Base-by-base conservation (phyloP, 345 rosid genomes). In the Corchorus capsularis region DNA sequence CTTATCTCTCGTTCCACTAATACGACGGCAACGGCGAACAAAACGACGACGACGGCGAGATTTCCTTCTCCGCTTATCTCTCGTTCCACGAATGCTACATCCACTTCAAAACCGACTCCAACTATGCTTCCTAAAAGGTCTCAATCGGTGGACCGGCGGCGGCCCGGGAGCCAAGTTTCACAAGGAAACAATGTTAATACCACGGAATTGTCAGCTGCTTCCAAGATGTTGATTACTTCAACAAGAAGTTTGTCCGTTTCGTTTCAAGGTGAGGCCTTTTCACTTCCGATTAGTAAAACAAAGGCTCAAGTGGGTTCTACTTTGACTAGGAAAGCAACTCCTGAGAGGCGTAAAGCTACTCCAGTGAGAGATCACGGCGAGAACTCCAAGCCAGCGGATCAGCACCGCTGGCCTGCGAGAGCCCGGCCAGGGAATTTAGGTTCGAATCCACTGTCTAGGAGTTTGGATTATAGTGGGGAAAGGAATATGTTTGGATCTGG, bases 181-280 rank as follows among this genome's bases (percentile, higher is more conserved):
- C 84, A 72, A 70, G 82, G 76, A 69, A 74, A 53, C 8, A 73
- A 45, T 55, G 66, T 13, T 27, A 85, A 82, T 79, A 80, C 76
- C 7, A 53, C 82, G 37, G 92, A 86, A 78, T 77, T 87, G 80
- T 88, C 93, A 6, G 83, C 89, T 60, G 92, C 94, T 0, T 79
- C 90, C 6, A 92, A 84, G 87, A 87, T 93, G 94, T 79, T 90
- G 76, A 86, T 95, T 74, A 92, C 97, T 83, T 95, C 98, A 10
- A 85, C 99, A 0, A 79, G 99, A 79, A 95, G 97, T 69, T 85
- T 95, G 75, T 89, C 97, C 41, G 98, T 95, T 77, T 89, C 99
- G 0, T 95, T 95, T 71, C 99, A 93, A 86, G 99, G 99, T 0
- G 93, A 90, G 79, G 79, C 92, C 57, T 95, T 90, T 86, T 93